Conservation (phyloP, 148 eudicot genomes). For the Vaccinium macrocarpon region DNA sequence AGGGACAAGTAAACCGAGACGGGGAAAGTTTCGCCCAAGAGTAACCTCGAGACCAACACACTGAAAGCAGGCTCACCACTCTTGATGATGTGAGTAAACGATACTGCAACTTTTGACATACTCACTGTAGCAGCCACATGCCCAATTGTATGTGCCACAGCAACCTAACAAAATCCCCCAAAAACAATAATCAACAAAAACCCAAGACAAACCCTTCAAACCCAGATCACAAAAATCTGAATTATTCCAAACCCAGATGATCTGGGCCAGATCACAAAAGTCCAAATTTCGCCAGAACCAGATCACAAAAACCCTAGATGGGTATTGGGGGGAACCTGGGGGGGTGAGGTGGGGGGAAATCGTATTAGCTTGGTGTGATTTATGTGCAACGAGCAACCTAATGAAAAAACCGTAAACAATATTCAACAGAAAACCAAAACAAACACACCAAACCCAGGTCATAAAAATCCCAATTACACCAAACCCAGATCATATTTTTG, state of each 20-base stretch:
- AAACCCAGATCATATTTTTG: slow-evolving; percentile 6
- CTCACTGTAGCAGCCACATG: slow-evolving; percentile 98
- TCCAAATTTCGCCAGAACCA: not conserved
- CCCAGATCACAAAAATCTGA: not conserved
- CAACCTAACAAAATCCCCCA: slow-evolving; percentile 51
- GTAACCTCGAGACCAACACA: slow-evolving; percentile 79
- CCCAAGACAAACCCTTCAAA: slow-evolving; percentile 1
- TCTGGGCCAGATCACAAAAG: not conserved
- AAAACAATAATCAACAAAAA: not conserved
- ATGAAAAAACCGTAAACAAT: no score
- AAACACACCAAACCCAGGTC: not conserved
- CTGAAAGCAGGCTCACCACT: slow-evolving; percentile 98
- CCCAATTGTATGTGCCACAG: slow-evolving; percentile 94
- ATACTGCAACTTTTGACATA: slow-evolving; percentile 97
- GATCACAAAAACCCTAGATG: slow-evolving; percentile 12
- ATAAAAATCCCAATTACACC: not conserved
- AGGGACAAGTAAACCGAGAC: slow-evolving; percentile 76
- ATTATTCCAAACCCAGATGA: not conserved
- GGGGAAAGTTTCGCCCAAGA: slow-evolving; percentile 84
- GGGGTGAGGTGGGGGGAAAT: not conserved
- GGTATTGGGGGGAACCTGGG: no score
- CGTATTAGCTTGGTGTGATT: no score
- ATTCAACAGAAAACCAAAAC: no score
- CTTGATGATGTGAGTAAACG: slow-evolving; percentile 95
- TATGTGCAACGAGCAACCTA: no score